Percentiles rank a stretch among this genome's conserved stretches.
Evolutionary conservation across 1,284 basidiomycete species (phyloP).

Genomic region (Ustilago crameri): DNA sequence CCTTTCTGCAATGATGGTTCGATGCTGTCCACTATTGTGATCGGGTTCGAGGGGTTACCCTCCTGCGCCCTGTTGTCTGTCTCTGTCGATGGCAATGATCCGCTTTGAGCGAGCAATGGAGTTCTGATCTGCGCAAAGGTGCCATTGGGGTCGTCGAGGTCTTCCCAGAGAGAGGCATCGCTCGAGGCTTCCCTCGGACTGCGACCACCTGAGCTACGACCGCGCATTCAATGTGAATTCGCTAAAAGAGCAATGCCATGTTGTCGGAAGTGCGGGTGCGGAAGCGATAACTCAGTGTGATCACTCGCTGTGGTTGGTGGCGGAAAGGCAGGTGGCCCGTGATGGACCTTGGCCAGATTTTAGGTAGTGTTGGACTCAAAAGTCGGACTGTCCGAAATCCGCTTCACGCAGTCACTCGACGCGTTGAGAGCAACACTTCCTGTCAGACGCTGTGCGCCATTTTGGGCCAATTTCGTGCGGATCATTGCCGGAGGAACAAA

Average conservation of each 20-base stretch:
- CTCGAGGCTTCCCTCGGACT: constrained; percentile 36
- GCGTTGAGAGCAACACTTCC: constrained; percentile 11
- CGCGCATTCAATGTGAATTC: constrained; percentile 14
- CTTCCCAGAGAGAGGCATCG: constrained; percentile 40
- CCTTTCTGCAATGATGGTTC: constrained; percentile 2
- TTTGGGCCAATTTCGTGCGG: constrained; percentile 3
- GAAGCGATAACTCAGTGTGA: neutral
- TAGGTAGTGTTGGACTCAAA: constrained; percentile 9
- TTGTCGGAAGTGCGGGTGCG: neutral
- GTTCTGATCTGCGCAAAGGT: constrained; percentile 27
- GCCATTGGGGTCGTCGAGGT: constrained; percentile 20
- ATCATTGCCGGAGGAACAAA: neutral
- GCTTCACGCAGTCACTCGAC: neutral
- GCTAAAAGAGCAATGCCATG: neutral
- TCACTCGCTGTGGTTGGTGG: neutral
- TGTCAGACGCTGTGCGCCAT: neutral
- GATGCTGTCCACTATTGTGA: constrained; percentile 8
- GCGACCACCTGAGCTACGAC: constrained; percentile 11
- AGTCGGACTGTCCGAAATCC: neutral
- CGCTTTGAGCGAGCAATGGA: constrained; percentile 5
- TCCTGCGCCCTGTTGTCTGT: neutral
- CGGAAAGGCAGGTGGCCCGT: neutral
- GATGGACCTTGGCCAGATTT: neutral
- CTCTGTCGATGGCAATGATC: neutral
- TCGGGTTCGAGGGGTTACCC: constrained; percentile 10